phyloP scores from a whole-genome alignment of 2,329 filamentous ascomycete genomes.

The Mollisiaceae sp. region DNA sequence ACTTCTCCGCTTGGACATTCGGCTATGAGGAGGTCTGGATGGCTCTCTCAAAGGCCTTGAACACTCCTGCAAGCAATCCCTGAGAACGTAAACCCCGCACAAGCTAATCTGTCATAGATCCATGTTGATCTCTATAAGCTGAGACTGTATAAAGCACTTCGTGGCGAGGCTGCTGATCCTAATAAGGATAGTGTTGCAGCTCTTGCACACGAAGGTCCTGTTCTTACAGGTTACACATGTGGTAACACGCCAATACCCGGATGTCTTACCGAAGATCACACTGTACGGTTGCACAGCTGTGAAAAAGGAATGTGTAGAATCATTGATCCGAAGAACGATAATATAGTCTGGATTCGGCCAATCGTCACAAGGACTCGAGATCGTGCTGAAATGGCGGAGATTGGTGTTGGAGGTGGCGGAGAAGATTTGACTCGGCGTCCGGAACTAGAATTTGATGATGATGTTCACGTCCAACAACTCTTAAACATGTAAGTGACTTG shows the following conservation, averaged over 20 bases:
- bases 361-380: conserved; percentile 69
- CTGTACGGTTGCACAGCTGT: conserved; percentile 81
- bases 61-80: conserved; percentile 57
- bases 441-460: conserved; percentile 65
- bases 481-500: conserved; percentile 52
- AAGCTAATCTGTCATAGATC: conserved; percentile 53
- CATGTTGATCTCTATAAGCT: conserved; percentile 86
- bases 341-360: conserved; percentile 73
- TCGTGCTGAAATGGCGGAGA: conserved; percentile 70
- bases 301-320: conserved; percentile 71
- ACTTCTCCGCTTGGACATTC: conserved; percentile 89
- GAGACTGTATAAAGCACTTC: conserved; percentile 70
- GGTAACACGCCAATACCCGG: conserved; percentile 74
- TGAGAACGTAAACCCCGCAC: neutral
- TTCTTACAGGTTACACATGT: conserved; percentile 73
- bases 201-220: conserved; percentile 64
- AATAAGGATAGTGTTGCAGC: conserved; percentile 42
- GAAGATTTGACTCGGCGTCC: conserved; percentile 73
- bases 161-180: conserved; percentile 48
- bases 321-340: conserved; percentile 52
- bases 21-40: conserved; percentile 94
- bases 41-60: conserved; percentile 72
- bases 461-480: conserved; percentile 54
- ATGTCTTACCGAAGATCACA: conserved; percentile 69
- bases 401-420: conserved; percentile 79